Evolutionary conservation across 176 grass and related monocot genomes (phyloP).

Genomic region (Paspalum vaginatum): DNA sequence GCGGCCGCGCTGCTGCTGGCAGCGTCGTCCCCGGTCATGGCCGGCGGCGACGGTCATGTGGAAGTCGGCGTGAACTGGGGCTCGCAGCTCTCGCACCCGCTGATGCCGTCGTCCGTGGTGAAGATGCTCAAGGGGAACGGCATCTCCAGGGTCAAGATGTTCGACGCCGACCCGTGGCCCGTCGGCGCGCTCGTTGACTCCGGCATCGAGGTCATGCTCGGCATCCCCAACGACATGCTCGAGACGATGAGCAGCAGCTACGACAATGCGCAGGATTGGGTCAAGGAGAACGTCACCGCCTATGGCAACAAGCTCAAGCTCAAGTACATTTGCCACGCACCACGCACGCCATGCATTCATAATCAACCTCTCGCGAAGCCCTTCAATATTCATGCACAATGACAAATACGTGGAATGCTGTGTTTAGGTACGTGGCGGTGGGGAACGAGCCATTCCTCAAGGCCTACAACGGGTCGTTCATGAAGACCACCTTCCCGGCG

Average conservation of each 20-base stretch:
- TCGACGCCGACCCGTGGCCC: slow-evolving; percentile 74
- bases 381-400: background rate
- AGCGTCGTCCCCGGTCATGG: background rate
- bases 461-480: slow-evolving; percentile 72
- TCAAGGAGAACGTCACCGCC: slow-evolving; percentile 71
- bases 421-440: slow-evolving; percentile 75
- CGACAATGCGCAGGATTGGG: slow-evolving; percentile 62
- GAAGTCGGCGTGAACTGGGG: slow-evolving; percentile 84
- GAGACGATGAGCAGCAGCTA: slow-evolving; percentile 64
- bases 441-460: slow-evolving; percentile 84
- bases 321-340: slow-evolving; percentile 36
- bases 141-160: slow-evolving; percentile 70
- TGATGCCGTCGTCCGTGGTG: slow-evolving; percentile 49
- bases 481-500: slow-evolving; percentile 65
- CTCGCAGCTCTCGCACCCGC: slow-evolving; percentile 68
- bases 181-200: slow-evolving; percentile 60
- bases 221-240: slow-evolving; percentile 76
- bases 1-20: slow-evolving; percentile 37
- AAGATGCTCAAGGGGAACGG: slow-evolving; percentile 77
- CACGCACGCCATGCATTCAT: background rate
- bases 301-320: slow-evolving; percentile 62
- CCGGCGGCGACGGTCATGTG: background rate
- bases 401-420: background rate
- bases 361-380: background rate
- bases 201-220: slow-evolving; percentile 81